Conservation (phyloP, 2,329 filamentous ascomycete species). For the Magnaporthiopsis incrustans region DNA sequence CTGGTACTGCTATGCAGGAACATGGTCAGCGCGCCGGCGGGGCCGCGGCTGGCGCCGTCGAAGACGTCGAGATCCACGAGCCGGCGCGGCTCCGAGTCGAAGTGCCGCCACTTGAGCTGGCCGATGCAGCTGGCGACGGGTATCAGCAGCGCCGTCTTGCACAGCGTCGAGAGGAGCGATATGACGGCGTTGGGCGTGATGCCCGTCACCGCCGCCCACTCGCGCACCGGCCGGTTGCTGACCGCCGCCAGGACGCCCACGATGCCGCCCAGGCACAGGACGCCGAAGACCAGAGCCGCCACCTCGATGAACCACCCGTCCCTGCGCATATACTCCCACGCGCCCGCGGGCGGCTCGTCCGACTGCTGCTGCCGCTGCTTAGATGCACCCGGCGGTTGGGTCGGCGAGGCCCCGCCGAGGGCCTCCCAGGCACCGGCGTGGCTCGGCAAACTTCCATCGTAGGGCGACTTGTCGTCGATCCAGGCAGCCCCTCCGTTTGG, state of each 20-base stretch:
- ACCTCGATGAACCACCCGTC: slow-evolving; percentile 12
- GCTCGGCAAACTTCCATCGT: background rate
- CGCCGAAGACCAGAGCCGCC: slow-evolving; percentile 8
- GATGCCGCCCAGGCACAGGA: slow-evolving; percentile 8
- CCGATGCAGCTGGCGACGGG: slow-evolving; percentile 20
- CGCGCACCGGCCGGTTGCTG: slow-evolving; percentile 14
- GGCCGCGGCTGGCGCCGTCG: slow-evolving; percentile 19
- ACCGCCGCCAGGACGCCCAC: slow-evolving; percentile 7
- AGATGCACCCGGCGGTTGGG: background rate
- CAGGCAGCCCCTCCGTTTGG: background rate
- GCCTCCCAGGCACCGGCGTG: background rate
- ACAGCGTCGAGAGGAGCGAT: slow-evolving; percentile 19
- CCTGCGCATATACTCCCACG: slow-evolving; percentile 1
- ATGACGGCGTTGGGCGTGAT: slow-evolving; percentile 21
- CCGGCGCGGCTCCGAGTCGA: slow-evolving; percentile 16
- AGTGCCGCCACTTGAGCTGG: slow-evolving; percentile 26
- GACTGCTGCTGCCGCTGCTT: background rate
- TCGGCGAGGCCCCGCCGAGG: background rate
- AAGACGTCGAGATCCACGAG: slow-evolving; percentile 20
- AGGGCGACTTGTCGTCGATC: background rate
- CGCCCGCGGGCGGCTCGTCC: background rate
- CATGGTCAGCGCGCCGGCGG: slow-evolving; percentile 12
- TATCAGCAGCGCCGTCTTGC: slow-evolving; percentile 17
- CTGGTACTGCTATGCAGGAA: slow-evolving; percentile 2
- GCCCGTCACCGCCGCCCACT: slow-evolving; percentile 13